These are phyloP conservation scores for Zea luxurians DNA, from an alignment of 176 grass and related monocot genomes.

Conservation along the genomic window DNA sequence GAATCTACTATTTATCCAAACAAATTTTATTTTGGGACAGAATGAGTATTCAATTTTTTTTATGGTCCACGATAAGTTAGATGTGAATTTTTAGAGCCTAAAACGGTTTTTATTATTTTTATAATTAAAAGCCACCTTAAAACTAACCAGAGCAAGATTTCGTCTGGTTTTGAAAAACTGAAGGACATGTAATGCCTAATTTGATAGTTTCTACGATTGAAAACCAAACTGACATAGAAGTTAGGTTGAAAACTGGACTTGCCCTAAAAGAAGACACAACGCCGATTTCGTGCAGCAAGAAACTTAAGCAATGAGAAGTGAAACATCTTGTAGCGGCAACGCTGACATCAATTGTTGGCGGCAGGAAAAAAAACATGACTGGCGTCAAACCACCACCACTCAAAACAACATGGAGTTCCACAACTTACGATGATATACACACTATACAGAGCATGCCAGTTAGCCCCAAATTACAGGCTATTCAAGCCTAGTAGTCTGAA, in stretches of 20 bases:
- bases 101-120: no score
- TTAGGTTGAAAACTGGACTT: background rate
- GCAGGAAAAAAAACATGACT: background rate
- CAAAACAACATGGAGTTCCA: constrained; percentile 21
- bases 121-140: no score
- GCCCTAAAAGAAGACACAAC: background rate
- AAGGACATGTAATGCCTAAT: no score
- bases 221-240: background rate
- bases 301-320: no score
- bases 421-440: constrained; percentile 23
- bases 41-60: no score
- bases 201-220: background rate
- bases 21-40: no score
- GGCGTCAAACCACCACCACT: constrained; percentile 11
- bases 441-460: constrained; percentile 39
- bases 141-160: no score
- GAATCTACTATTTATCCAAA: no score
- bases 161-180: no score
- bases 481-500: constrained; percentile 45
- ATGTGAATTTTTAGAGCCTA: no score
- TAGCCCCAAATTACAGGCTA: constrained; percentile 45
- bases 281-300: background rate
- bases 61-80: no score
- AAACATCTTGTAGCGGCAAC: background rate
- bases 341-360: no score